Base-by-base conservation (phyloP, 2,329 filamentous ascomycete genomes). In the Phaeoacremonium minimum region DNA sequence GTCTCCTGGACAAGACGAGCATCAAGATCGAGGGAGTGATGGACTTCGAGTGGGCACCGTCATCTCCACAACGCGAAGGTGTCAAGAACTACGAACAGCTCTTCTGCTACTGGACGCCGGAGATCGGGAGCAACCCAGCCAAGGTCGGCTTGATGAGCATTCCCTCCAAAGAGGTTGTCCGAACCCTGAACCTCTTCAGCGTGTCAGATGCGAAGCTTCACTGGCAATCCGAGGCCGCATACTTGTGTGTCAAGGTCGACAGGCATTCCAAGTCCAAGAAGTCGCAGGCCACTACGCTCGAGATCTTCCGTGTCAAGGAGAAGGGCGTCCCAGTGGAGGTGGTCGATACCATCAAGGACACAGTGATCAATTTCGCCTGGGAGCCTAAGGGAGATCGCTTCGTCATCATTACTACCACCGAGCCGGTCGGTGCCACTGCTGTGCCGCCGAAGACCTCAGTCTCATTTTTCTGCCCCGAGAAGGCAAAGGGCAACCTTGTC, bases 201-300 rank as follows among this genome's bases (percentile, higher is more conserved):
- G 93, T 98, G 40, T 88, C 87, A 31, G 93, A 98, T 61, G 93
- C 87, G 40, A 98, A 97, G 72, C 79, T 98, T 14, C 93, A 98
- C 74, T 98, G 93, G 93, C 93, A 98, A 68, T 95, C 89, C 4
- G 88, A 96, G 45, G 87, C 83, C 38, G 78, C 85, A 43, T 98
- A 96, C 59, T 81, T 98, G 42, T 97, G 93, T 58, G 91, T 97
- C 63, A 98, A 98, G 77, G 93, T 98, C 40, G 93, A 98, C 64
- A 80, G 93, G 48, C 93, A 98, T 74, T 95, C 89, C 62, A 98
- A 98, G 69, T 96, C 90, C 39, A 97, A 97, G 76, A 98, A 97
- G 69, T 95, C 89, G 4, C 80, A 95, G 53, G 91, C 90, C 43
- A 98, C 93, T 19, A 97, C 95, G 50, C 79, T 98, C 22, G 93